Evolutionary conservation across 2,329 filamentous ascomycete species (phyloP), one percentile per base, ranked within the genome.

Genomic region (Botrytis fabae): DNA sequence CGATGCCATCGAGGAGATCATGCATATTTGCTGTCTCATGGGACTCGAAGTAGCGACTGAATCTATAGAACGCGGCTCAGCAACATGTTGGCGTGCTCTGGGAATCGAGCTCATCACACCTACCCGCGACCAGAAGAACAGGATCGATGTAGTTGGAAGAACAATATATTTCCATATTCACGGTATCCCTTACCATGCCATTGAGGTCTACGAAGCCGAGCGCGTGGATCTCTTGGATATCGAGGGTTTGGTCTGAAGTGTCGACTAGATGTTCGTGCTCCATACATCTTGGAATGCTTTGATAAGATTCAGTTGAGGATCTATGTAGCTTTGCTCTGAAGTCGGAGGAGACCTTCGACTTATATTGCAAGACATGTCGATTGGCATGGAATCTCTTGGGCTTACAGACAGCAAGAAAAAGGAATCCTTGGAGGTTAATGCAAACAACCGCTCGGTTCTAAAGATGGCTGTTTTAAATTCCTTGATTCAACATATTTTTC

Each of bases 101-200:
- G 28, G 0, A 22, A n/a, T 48, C 22, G 4, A 35, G 4, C 28
- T 42, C 4, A 20, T 22, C 42, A 46, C 18, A 35, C 42, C 9
- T 65, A 25, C 42, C 42, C 42, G 16, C 28, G 28, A 65, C 28
- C 62, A 65, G 14, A 22, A 7, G 42, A 35, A 16, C 10, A 65
- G 10, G 62, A 48, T 25, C 42, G 28, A 35, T 65, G 42, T n/a
- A 35, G 22, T 25, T 65, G 62, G 16, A 48, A 65, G 7, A 35
- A 35, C 4, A 48, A 18, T 5, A 3, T 65, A 25, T 1, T 2
- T 8, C 62, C 20, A 48, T 22, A 3, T 35, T 48, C 42, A 6
- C 62, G 62, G 25, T 65, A 65, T 32, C 42, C 28, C 20, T 48
- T 65, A 22, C 62, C 28, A 35, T 65, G 42, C 42, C 42, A 65